Conservation (phyloP, 441 rosid genomes). For the Eugenia klotzschiana region DNA sequence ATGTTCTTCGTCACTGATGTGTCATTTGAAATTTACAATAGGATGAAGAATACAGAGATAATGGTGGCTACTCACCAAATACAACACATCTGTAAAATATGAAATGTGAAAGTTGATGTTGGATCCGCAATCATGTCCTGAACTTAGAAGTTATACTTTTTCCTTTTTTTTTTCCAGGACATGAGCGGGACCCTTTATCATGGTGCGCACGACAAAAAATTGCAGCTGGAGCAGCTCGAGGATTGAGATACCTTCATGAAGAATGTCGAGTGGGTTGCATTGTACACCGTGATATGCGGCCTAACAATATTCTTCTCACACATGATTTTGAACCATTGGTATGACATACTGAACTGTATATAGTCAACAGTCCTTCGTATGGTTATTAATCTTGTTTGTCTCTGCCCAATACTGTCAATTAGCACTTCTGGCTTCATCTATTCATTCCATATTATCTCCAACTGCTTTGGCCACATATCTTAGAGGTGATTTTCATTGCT, state of each 20-base stretch:
- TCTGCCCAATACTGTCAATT: background rate
- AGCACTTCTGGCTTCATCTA: background rate
- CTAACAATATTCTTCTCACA: slow-evolving; percentile 92
- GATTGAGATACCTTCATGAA: slow-evolving; percentile 95
- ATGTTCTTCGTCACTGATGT: background rate
- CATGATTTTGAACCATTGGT: slow-evolving; percentile 98
- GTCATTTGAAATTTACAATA: background rate
- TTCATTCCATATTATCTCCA: background rate
- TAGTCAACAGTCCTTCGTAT: background rate
- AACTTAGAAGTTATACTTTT: background rate
- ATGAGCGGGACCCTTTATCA: slow-evolving; percentile 40
- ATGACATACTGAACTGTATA: slow-evolving; percentile 1
- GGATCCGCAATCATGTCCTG: background rate
- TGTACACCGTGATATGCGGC: slow-evolving; percentile 97
- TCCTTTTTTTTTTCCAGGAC: slow-evolving; percentile 28
- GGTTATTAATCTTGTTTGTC: background rate
- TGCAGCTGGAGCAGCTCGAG: slow-evolving; percentile 97
- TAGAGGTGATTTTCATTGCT: slow-evolving; percentile 1
- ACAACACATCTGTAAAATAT: background rate
- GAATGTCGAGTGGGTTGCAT: slow-evolving; percentile 99
- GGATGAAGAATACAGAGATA: background rate
- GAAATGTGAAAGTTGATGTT: background rate
- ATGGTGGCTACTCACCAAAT: background rate
- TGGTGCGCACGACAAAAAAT: slow-evolving; percentile 94
- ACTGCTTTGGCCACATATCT: background rate